Percentiles rank a stretch among this genome's conserved stretches.
phyloP scores from a whole-genome alignment of 2,329 filamentous ascomycete species.

The Stagonosporopsis vannaccii region DNA sequence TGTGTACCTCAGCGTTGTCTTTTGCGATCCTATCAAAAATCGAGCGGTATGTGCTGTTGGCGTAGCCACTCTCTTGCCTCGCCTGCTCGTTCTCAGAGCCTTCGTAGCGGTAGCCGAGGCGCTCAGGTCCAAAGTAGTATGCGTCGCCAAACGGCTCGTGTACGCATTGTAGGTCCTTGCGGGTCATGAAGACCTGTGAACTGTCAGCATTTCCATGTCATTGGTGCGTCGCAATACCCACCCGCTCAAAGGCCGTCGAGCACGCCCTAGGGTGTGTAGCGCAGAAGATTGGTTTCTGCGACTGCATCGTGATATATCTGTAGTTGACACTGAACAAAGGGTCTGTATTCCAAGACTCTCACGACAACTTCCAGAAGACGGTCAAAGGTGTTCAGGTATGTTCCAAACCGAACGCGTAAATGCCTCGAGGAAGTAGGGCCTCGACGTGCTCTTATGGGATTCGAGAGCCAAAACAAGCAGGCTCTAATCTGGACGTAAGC shows the following conservation, averaged over 20 bases:
- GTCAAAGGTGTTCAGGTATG: constrained; percentile 33
- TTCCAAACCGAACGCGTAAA: constrained; percentile 38
- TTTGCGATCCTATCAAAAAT: constrained; percentile 79
- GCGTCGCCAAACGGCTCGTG: constrained; percentile 98
- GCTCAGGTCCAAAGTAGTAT: constrained; percentile 94
- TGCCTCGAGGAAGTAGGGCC: constrained; percentile 27
- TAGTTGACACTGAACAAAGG: constrained; percentile 17
- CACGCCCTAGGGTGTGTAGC: constrained; percentile 94
- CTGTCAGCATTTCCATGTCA: constrained; percentile 12
- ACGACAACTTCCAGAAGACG: constrained; percentile 10
- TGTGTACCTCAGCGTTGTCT: constrained; percentile 74
- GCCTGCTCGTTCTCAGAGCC: constrained; percentile 66
- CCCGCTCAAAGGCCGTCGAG: constrained; percentile 96
- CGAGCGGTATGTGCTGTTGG: constrained; percentile 74
- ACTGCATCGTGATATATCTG: constrained; percentile 60
- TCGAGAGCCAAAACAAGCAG: constrained; percentile 6
- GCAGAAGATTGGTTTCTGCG: constrained; percentile 80
- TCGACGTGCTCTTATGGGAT: constrained; percentile 37
- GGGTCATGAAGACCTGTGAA: constrained; percentile 86
- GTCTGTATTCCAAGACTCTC: constrained; percentile 39
- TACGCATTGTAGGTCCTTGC: constrained; percentile 80
- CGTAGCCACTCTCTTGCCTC: constrained; percentile 67
- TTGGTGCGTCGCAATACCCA: constrained; percentile 53
- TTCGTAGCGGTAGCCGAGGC: constrained; percentile 80
- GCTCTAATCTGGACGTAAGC: constrained; percentile 22